Evolutionary conservation across 306 rosid species (phyloP).

Genomic region (Canavalia ensiformis): DNA sequence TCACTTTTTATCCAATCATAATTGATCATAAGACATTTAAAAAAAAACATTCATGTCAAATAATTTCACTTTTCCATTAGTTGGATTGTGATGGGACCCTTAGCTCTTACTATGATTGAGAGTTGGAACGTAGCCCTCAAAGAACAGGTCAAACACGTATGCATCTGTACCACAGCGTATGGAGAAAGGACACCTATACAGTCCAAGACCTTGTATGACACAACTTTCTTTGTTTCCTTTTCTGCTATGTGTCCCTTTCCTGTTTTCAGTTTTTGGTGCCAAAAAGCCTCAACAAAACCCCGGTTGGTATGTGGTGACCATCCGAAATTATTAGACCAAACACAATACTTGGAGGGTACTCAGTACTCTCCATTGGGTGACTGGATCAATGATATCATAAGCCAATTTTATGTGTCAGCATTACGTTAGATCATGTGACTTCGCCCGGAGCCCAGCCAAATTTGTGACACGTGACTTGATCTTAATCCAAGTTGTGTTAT

Average conservation of each 20-base stretch:
- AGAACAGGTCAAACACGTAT: slow-evolving; percentile 31
- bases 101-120: not conserved
- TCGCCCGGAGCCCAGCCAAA: slow-evolving; percentile 38
- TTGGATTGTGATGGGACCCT: not conserved
- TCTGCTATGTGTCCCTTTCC: slow-evolving; percentile 37
- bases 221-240: slow-evolving; percentile 32
- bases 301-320: slow-evolving; percentile 35
- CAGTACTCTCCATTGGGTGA: slow-evolving; percentile 9
- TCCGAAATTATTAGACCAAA: slow-evolving; percentile 7
- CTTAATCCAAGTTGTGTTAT: not conserved
- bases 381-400: slow-evolving; percentile 29
- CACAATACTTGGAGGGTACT: slow-evolving; percentile 25
- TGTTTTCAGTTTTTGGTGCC: slow-evolving; percentile 43
- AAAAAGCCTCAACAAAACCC: slow-evolving; percentile 18
- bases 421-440: slow-evolving; percentile 40
- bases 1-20: not conserved
- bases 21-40: not conserved
- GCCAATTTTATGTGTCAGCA: slow-evolving; percentile 43
- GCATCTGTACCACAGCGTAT: slow-evolving; percentile 2
- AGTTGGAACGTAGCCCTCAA: slow-evolving; percentile 48
- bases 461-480: slow-evolving; percentile 28
- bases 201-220: not conserved
- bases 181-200: slow-evolving; percentile 38
- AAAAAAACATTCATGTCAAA: not conserved
- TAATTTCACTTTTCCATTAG: not conserved